Base-by-base conservation (phyloP, 257 asterid species). In the Capsicum pubescens region DNA sequence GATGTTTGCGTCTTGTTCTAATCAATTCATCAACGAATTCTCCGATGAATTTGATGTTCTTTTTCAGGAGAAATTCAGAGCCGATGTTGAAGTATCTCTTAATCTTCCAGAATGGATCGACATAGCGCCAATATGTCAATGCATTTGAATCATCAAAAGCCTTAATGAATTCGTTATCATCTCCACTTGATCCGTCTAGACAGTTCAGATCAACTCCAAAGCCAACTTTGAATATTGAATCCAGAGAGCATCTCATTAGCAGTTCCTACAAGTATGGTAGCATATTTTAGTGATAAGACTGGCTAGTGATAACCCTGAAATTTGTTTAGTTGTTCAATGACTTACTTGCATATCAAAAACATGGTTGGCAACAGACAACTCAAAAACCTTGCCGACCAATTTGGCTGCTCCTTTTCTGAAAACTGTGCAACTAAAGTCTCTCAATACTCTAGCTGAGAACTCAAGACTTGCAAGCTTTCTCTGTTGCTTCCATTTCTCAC, bases 111-210 rank as follows among this genome's bases (percentile, higher is more conserved):
- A 87, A 84, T 3, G 94, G 95, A 88, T 94, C 97, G 2, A 79
- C 91, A 59, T 89, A 93, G 2, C 97, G 91, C 94, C 95, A 88
- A 35, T 92, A 90, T 1, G 82, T 86, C 44, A 90, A 42, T 81
- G 88, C 97, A 83, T 90, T 94, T 2, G 98, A 88, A 79, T 93
- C 93, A 87, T 94, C 98, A 58, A 93, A 90, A n/a, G 97, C 97
- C 87, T 88, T 89, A 74, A 86, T 93, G 44, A 93, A 91, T 55
- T 84, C 48, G 42, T 69, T 87, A 35, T 92, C 94, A 71, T 89
- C 91, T 60, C 80, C 87, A 50, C 89, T 86, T 60, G 94, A 88
- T 82, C 92, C 95, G 12, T 88, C 82, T 17, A 92, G n/a, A 84
- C 94, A 90, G 60, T 93, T 89, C 55, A 93, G 80, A 56, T 92